Percentiles rank a stretch among this genome's conserved stretches.
Conservation (phyloP, 169 alveolate species). For the Plasmodium coatneyi region DNA sequence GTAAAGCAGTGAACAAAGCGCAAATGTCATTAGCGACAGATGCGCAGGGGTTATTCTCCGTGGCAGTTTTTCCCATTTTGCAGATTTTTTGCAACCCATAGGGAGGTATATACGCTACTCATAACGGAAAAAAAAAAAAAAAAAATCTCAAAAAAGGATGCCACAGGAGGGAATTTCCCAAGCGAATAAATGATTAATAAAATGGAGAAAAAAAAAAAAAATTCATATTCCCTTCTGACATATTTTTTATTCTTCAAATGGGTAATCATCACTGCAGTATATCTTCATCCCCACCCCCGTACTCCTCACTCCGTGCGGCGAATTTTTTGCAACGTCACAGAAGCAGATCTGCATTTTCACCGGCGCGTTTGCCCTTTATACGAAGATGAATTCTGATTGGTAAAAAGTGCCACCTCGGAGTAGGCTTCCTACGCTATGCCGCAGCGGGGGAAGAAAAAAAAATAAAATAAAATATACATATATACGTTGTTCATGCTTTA, state of each 20-base stretch:
- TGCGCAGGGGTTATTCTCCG: background rate
- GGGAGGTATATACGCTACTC: background rate
- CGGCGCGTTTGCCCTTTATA: background rate
- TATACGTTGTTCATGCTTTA: background rate
- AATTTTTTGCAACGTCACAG: background rate
- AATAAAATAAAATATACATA: background rate
- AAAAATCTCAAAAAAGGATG: background rate
- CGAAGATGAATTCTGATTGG: background rate
- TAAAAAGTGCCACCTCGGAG: background rate
- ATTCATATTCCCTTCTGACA: background rate
- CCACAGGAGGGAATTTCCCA: background rate
- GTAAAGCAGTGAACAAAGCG: conserved; percentile 15
- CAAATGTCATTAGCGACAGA: conserved; percentile 31
- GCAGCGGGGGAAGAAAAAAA: background rate
- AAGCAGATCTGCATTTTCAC: background rate
- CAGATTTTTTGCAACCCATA: background rate
- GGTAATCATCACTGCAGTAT: background rate
- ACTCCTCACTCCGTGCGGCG: background rate
- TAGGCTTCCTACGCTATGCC: background rate
- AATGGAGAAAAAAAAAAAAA: background rate
- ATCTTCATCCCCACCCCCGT: background rate
- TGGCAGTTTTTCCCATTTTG: background rate
- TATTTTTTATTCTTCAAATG: background rate
- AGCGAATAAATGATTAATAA: background rate
- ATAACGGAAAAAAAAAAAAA: background rate